Conservation (phyloP, 1,139 yeast species). For the Pichia sp. region DNA sequence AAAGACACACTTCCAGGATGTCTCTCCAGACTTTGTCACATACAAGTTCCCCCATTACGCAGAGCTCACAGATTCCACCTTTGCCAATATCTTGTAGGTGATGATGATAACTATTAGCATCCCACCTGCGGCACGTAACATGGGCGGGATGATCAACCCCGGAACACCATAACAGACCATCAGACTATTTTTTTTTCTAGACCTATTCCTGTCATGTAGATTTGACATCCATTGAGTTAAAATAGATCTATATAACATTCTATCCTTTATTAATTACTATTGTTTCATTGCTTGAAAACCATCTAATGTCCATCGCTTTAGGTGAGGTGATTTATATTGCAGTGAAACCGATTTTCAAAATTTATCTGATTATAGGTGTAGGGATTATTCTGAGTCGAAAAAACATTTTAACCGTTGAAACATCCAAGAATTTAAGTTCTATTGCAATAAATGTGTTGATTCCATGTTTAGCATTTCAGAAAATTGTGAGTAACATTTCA, state of each 20-base stretch:
- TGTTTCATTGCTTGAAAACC: too few relatives aligned
- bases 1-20: slow-evolving; percentile 41
- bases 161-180: too few relatives aligned
- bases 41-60: slow-evolving; percentile 12
- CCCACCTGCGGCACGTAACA: too few relatives aligned
- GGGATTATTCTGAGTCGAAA: slow-evolving; percentile 64
- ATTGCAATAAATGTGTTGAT: slow-evolving; percentile 64
- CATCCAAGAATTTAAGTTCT: slow-evolving; percentile 70
- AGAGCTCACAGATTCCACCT: slow-evolving; percentile 3
- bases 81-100: too few relatives aligned
- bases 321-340: slow-evolving; percentile 75
- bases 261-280: too few relatives aligned
- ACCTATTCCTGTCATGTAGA: too few relatives aligned
- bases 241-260: too few relatives aligned
- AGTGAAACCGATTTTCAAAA: slow-evolving; percentile 81
- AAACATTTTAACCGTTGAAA: slow-evolving; percentile 65
- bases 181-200: too few relatives aligned
- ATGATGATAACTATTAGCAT: too few relatives aligned
- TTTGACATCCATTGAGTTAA: too few relatives aligned
- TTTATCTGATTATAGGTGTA: slow-evolving; percentile 63
- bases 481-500: slow-evolving; percentile 62
- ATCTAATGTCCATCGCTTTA: slow-evolving; percentile 24
- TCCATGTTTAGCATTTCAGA: slow-evolving; percentile 76
- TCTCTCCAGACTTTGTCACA: slow-evolving; percentile 5
- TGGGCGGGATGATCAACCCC: too few relatives aligned